phyloP scores from a whole-genome alignment of 345 rosid genomes.

The Eucalyptus caleyi region DNA sequence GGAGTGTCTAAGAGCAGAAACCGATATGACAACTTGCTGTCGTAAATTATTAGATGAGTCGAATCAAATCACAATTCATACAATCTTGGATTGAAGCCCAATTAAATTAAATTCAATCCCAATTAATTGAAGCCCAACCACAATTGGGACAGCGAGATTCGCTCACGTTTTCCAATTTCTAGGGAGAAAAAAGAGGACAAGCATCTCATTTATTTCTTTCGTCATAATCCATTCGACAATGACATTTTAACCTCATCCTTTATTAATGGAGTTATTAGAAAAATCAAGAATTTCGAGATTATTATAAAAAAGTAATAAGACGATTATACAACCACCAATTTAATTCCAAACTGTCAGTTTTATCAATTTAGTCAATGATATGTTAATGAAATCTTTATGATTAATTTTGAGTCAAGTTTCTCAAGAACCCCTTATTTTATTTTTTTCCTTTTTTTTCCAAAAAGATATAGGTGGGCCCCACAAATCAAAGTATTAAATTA shows the following conservation, averaged over 20 bases:
- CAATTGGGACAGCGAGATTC: not conserved
- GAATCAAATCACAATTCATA: not conserved
- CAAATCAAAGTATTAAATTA: not conserved
- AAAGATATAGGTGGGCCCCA: not conserved
- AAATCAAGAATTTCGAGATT: not conserved
- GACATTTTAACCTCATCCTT: not conserved
- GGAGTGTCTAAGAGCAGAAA: not conserved
- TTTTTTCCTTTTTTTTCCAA: accelerated
- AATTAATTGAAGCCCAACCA: not conserved
- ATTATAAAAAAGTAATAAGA: not conserved
- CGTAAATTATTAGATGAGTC: not conserved
- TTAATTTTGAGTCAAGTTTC: not conserved
- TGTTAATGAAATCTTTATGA: not conserved
- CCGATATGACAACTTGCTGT: not conserved
- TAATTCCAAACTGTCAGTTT: not conserved
- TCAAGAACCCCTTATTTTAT: not conserved
- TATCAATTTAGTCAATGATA: accelerated
- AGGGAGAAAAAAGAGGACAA: not conserved
- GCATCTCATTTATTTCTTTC: not conserved
- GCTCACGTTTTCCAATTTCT: not conserved
- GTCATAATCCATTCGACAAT: not conserved
- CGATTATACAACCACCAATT: not conserved
- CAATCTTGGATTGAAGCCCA: not conserved
- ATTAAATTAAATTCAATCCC: not conserved
- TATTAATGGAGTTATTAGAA: not conserved